Conservation (phyloP, 345 rosid species). For the Cardiospermum halicacabum region DNA sequence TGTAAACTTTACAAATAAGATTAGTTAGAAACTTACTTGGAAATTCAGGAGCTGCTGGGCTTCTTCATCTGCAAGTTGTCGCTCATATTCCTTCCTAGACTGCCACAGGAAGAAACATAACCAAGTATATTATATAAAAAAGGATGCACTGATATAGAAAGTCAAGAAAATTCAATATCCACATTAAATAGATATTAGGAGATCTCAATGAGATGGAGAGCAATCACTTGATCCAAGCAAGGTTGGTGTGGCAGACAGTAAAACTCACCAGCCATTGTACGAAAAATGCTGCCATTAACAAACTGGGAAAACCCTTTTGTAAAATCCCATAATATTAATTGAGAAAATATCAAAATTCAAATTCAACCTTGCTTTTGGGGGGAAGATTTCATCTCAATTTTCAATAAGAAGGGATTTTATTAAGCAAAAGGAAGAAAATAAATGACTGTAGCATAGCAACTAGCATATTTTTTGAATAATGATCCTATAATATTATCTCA, state of each 20-base stretch:
- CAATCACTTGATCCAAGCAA: not conserved
- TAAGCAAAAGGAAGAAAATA: not conserved
- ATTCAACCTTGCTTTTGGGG: not conserved
- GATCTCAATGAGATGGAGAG: not conserved
- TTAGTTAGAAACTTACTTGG: conserved; percentile 46
- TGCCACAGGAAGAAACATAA: conserved; percentile 14
- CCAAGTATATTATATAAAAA: not conserved
- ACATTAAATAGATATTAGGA: not conserved
- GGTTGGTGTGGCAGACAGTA: not conserved
- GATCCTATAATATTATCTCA: not conserved
- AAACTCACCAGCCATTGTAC: not conserved
- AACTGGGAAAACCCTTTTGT: not conserved
- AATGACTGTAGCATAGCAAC: not conserved
- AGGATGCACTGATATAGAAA: not conserved
- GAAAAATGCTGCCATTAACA: not conserved
- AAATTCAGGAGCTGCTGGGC: conserved; percentile 67
- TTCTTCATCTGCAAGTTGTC: conserved; percentile 68
- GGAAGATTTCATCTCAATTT: not conserved
- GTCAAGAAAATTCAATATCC: not conserved
- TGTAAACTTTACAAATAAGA: not conserved
- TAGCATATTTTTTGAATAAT: not conserved
- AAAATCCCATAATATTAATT: not conserved
- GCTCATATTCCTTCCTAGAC: conserved; percentile 79
- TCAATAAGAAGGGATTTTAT: not conserved
- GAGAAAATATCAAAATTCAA: not conserved